Conservation (phyloP, 1,139 yeast genomes). For the Diutina pseudorugosa region DNA sequence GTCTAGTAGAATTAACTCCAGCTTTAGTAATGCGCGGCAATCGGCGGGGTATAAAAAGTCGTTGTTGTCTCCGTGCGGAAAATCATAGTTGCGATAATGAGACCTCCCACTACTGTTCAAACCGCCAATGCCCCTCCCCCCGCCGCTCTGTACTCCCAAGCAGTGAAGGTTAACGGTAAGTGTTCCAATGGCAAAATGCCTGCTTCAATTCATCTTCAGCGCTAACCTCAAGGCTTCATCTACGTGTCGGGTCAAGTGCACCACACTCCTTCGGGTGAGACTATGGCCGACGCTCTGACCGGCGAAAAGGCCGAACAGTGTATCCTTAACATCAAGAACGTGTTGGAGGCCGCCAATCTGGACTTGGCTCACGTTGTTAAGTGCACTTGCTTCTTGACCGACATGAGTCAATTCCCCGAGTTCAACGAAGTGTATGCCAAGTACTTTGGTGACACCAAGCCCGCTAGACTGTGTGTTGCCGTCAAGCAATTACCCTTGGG, state of each 20-base stretch:
- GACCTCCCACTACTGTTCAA: not conserved
- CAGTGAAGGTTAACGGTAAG: slow-evolving; percentile 61
- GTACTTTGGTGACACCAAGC: slow-evolving; percentile 72
- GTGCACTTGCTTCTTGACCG: slow-evolving; percentile 79
- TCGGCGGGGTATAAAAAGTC: not conserved
- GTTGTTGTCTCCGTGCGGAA: no score
- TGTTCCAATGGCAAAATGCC: slow-evolving; percentile 20
- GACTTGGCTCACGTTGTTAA: slow-evolving; percentile 73
- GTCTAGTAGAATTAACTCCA: no score
- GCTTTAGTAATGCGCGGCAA: no score
- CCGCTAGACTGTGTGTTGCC: slow-evolving; percentile 94
- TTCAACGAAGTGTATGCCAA: slow-evolving; percentile 77
- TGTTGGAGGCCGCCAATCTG: slow-evolving; percentile 75
- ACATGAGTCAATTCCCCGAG: slow-evolving; percentile 70
- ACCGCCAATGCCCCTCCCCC: slow-evolving; percentile 76
- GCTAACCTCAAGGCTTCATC: slow-evolving; percentile 41
- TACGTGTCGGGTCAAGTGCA: slow-evolving; percentile 96
- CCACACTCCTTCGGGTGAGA: slow-evolving; percentile 64
- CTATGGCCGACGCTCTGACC: slow-evolving; percentile 41
- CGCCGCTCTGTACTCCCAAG: slow-evolving; percentile 92
- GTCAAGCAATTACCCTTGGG: slow-evolving; percentile 81
- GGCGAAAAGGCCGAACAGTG: slow-evolving; percentile 80
- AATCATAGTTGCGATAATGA: not conserved
- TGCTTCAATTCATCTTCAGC: not conserved
- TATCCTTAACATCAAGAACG: slow-evolving; percentile 60